These are phyloP conservation scores for Didymella exigua DNA, from an alignment of 2,329 filamentous ascomycete species.

Conservation along the genomic window DNA sequence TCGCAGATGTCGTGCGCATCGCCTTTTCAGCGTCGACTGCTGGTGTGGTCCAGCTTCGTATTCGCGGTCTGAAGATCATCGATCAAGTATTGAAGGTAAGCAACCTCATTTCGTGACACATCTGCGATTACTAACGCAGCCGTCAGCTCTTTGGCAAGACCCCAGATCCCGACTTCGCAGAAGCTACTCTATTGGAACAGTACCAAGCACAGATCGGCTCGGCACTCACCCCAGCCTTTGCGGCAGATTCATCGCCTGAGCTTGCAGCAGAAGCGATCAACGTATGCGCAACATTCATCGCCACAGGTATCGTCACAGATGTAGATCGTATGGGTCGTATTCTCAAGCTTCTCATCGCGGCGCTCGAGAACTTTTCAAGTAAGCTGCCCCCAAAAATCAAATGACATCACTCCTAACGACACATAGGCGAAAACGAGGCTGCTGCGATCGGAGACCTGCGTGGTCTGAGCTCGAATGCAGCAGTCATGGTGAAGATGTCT, in stretches of 20 bases:
- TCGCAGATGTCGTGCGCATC: slow-evolving; percentile 94
- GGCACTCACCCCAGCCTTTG: slow-evolving; percentile 93
- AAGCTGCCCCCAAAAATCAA: slow-evolving; percentile 23
- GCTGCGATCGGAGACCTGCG: slow-evolving; percentile 91
- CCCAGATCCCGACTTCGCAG: slow-evolving; percentile 95
- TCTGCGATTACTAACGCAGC: slow-evolving; percentile 4
- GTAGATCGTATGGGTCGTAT: slow-evolving; percentile 99
- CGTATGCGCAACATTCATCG: slow-evolving; percentile 97
- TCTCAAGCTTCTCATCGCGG: slow-evolving; percentile 86
- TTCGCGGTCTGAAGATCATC: slow-evolving; percentile 92
- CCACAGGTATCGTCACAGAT: slow-evolving; percentile 95
- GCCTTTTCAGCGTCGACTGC: slow-evolving; percentile 97
- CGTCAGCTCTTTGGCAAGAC: slow-evolving; percentile 85
- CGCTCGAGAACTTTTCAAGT: slow-evolving; percentile 88
- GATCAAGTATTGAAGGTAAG: slow-evolving; percentile 79
- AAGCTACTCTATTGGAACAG: slow-evolving; percentile 93
- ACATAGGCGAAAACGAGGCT: slow-evolving; percentile 69
- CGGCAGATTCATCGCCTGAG: slow-evolving; percentile 92
- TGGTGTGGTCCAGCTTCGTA: slow-evolving; percentile 83
- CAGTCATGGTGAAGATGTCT: slow-evolving; percentile 98
- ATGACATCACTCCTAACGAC: slow-evolving; percentile 20
- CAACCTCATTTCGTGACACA: not conserved
- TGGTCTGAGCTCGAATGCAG: slow-evolving; percentile 90
- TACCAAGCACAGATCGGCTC: slow-evolving; percentile 99
- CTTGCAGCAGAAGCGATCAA: slow-evolving; percentile 94